phyloP scores from a whole-genome alignment of 495 filamentous ascomycete species.

The Aspergillus saccharolyticus region DNA sequence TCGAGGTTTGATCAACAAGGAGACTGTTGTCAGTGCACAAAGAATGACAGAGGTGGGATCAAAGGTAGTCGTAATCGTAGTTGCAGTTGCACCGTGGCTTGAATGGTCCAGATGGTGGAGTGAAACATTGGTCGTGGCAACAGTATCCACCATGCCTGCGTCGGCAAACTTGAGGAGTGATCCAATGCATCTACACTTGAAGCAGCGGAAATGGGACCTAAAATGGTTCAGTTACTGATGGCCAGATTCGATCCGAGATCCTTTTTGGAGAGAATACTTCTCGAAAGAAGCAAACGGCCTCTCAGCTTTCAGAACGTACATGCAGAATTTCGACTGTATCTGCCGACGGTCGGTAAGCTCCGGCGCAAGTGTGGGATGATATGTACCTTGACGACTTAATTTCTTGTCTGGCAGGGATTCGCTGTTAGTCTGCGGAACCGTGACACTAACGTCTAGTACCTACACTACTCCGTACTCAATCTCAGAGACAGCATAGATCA shows the following conservation, averaged over 20 bases:
- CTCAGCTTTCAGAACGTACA: too few relatives aligned
- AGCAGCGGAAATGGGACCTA: not conserved
- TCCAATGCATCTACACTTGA: not conserved
- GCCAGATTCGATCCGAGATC: not conserved
- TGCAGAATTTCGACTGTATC: too few relatives aligned
- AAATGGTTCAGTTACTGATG: not conserved
- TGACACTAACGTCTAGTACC: not conserved
- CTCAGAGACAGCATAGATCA: too few relatives aligned
- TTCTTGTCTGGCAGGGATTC: not conserved
- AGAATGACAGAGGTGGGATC: too few relatives aligned
- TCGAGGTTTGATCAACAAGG: slow-evolving; percentile 2
- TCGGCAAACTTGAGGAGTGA: not conserved
- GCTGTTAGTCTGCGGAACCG: not conserved
- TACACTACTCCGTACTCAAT: too few relatives aligned
- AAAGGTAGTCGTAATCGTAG: too few relatives aligned
- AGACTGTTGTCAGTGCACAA: not conserved
- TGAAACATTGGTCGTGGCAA: not conserved
- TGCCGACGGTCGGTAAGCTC: not conserved
- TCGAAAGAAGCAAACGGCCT: not conserved
- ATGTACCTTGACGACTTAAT: not conserved
- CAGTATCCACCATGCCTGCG: not conserved
- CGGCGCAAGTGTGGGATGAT: not conserved
- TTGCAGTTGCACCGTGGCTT: not conserved
- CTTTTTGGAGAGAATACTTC: not conserved
- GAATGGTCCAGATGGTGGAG: not conserved